Percentiles rank a stretch among this genome's conserved stretches.
Evolutionary conservation across 768 basidiomycete species (phyloP).

Genomic region (Gloeopeniophorella convolvens): DNA sequence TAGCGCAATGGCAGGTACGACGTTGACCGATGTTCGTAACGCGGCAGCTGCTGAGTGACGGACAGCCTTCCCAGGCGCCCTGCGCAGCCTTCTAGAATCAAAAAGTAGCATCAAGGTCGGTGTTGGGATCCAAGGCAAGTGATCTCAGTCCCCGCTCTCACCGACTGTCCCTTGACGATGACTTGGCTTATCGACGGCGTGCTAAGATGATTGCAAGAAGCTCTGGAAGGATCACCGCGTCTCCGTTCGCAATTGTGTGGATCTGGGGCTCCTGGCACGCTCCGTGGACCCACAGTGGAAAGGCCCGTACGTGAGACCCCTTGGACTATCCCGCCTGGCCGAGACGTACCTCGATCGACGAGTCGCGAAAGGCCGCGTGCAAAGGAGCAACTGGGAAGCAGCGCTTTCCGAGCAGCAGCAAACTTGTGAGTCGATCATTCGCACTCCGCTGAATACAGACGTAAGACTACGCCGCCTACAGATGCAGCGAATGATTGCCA

Average conservation of each 20-base stretch:
- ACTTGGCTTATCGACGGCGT: background rate
- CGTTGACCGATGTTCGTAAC: too few species aligned
- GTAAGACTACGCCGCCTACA: slow-evolving; percentile 27
- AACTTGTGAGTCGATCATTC: slow-evolving; percentile 46
- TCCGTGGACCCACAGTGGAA: slow-evolving; percentile 68
- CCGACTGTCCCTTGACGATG: too few species aligned
- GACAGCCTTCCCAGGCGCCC: slow-evolving; percentile 27
- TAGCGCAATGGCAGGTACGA: slow-evolving; percentile 46
- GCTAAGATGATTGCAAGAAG: slow-evolving; percentile 61
- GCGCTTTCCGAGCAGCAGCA: slow-evolving; percentile 40
- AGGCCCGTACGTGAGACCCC: slow-evolving; percentile 51
- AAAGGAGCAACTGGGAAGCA: slow-evolving; percentile 66
- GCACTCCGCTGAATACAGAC: background rate
- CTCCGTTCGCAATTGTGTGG: slow-evolving; percentile 48
- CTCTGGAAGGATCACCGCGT: slow-evolving; percentile 42
- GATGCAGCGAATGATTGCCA: slow-evolving; percentile 73
- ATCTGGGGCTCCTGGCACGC: slow-evolving; percentile 62
- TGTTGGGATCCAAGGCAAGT: slow-evolving; percentile 62
- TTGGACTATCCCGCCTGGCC: slow-evolving; percentile 63
- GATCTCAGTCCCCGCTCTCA: too few species aligned
- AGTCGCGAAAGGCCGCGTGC: slow-evolving; percentile 53
- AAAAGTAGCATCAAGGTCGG: slow-evolving; percentile 58
- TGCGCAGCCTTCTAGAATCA: slow-evolving; percentile 47
- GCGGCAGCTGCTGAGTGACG: too few species aligned
- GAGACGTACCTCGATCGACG: slow-evolving; percentile 49